Percentiles rank a stretch among this genome's conserved stretches.
Evolutionary conservation across 768 basidiomycete genomes (phyloP).

Genomic region (Macrolepiota fuliginosa): DNA sequence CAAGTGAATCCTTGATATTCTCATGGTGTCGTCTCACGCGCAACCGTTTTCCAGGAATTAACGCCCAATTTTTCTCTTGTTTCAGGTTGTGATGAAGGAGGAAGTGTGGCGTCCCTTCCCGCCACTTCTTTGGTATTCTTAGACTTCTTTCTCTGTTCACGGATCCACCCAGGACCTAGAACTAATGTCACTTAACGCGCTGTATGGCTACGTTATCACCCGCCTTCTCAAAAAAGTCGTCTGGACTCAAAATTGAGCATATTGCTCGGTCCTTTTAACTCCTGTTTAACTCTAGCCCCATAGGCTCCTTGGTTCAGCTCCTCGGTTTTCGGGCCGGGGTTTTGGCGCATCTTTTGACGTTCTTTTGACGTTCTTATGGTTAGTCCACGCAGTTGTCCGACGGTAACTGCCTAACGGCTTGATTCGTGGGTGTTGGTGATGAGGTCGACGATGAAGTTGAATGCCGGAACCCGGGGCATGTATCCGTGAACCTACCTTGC

Average conservation of each 20-base stretch:
- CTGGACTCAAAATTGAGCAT: neutral
- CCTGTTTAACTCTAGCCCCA: neutral
- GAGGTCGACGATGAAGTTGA: neutral
- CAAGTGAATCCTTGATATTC: constrained; percentile 4
- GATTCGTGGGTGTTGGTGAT: neutral
- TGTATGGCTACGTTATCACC: neutral
- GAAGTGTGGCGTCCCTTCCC: neutral
- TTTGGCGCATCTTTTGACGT: neutral
- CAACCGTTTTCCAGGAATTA: neutral
- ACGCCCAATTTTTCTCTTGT: neutral
- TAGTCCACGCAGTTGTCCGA: neutral
- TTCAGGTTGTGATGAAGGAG: constrained; percentile 1
- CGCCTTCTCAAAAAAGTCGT: neutral
- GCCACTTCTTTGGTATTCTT: neutral
- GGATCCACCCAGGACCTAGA: neutral
- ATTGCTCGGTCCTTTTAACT: neutral
- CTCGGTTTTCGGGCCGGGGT: constrained; percentile 4
- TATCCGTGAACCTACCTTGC: neutral
- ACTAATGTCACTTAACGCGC: neutral
- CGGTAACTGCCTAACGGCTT: neutral
- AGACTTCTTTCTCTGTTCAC: neutral
- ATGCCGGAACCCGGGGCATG: neutral
- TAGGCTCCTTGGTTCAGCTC: neutral
- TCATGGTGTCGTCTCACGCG: neutral
- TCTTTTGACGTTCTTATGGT: neutral